Evolutionary conservation across 2,329 filamentous ascomycete genomes (phyloP).

Genomic region (Fusarium albidum): DNA sequence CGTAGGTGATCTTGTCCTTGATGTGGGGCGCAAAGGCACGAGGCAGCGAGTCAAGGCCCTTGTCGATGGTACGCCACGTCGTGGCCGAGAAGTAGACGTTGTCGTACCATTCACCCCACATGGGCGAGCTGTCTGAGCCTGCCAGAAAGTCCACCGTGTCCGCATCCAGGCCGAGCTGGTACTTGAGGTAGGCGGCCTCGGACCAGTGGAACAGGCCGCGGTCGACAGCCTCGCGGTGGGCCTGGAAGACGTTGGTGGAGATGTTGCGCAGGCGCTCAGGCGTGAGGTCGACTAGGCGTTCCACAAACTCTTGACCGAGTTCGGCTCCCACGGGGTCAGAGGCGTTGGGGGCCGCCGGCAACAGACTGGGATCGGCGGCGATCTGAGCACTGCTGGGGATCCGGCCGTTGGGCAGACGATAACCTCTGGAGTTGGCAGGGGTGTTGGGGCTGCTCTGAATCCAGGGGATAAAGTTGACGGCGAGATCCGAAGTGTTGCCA

Average conservation of each 20-base stretch:
- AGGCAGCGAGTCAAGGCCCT: constrained; percentile 46
- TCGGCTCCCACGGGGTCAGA: constrained; percentile 42
- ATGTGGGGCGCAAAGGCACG: constrained; percentile 69
- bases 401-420: too few relatives aligned
- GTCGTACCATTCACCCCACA: constrained; percentile 58
- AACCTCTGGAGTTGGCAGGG: constrained; percentile 39
- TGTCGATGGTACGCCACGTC: constrained; percentile 66
- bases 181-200: constrained; percentile 64
- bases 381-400: too few relatives aligned
- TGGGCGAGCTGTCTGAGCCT: constrained; percentile 57
- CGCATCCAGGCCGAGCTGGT: too few relatives aligned
- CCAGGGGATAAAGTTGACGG: constrained; percentile 70
- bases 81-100: constrained; percentile 67
- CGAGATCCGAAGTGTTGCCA: constrained; percentile 53
- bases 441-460: constrained; percentile 58
- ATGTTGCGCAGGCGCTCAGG: too few relatives aligned
- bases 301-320: too few relatives aligned
- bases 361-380: not conserved
- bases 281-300: too few relatives aligned
- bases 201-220: constrained; percentile 70
- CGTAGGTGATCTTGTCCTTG: constrained; percentile 57
- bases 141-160: too few relatives aligned
- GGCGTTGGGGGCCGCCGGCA: not conserved
- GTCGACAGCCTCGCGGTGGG: constrained; percentile 43
- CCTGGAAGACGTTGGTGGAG: constrained; percentile 54